Evolutionary conservation across 306 rosid species (phyloP).

Genomic region (Prinsepia uniflora): DNA sequence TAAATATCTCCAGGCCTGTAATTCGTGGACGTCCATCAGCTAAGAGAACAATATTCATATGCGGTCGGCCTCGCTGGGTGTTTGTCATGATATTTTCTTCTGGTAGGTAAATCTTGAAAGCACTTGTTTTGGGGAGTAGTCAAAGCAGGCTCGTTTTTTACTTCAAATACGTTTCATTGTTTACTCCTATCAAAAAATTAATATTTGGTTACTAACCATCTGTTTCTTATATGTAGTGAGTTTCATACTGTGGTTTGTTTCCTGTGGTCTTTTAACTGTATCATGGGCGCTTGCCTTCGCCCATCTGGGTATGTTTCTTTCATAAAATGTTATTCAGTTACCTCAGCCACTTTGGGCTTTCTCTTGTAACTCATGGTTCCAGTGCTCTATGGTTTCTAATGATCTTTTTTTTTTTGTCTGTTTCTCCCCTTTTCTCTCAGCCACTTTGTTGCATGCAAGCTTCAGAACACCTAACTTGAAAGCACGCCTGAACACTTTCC

Average conservation of each 20-base stretch:
- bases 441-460: slow-evolving; percentile 89
- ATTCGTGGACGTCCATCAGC: slow-evolving; percentile 98
- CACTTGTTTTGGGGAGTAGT: slow-evolving; percentile 13
- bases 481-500: slow-evolving; percentile 96
- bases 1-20: slow-evolving; percentile 72
- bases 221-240: slow-evolving; percentile 48
- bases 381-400: slow-evolving; percentile 14
- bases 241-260: slow-evolving; percentile 75
- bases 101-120: slow-evolving; percentile 46
- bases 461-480: slow-evolving; percentile 96
- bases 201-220: slow-evolving; percentile 2
- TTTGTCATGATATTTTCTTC: slow-evolving; percentile 66
- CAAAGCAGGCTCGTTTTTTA: slow-evolving; percentile 7
- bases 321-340: slow-evolving; percentile 12
- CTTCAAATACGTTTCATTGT: not conserved
- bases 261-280: slow-evolving; percentile 79
- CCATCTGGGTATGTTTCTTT: slow-evolving; percentile 62
- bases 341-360: not conserved
- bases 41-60: slow-evolving; percentile 77
- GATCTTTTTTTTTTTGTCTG: slow-evolving; percentile 9
- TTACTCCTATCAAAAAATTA: not conserved
- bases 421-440: slow-evolving; percentile 36
- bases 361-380: too few species aligned
- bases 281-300: slow-evolving; percentile 77
- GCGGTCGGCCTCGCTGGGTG: slow-evolving; percentile 94